Conservation (phyloP, 106 monocot species). For the Agapanthus africanus region DNA sequence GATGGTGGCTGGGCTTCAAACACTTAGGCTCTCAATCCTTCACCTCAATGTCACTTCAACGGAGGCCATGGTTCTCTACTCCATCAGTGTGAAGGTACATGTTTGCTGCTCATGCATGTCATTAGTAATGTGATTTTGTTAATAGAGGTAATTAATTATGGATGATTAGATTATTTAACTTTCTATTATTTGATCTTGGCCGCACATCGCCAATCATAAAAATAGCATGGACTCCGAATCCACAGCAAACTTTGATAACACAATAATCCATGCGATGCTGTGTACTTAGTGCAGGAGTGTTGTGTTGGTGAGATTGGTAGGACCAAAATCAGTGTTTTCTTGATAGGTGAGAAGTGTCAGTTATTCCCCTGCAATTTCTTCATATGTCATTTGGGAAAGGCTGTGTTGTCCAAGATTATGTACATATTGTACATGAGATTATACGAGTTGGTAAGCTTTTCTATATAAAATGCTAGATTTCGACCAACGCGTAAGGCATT, state of each 20-base stretch:
- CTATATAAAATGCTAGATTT: no score
- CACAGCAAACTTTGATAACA: no score
- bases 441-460: no score
- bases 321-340: slow-evolving; percentile 23
- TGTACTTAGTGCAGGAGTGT: not conserved
- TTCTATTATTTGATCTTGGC: no score
- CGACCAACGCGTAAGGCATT: no score
- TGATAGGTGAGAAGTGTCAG: slow-evolving; percentile 19
- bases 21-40: slow-evolving; percentile 53
- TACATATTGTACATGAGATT: no score
- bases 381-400: slow-evolving; percentile 7
- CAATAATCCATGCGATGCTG: not conserved
- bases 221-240: no score
- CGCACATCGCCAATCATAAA: no score
- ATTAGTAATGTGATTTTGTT: not conserved
- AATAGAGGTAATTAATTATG: no score
- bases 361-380: slow-evolving; percentile 12
- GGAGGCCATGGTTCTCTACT: slow-evolving; percentile 82
- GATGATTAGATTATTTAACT: no score
- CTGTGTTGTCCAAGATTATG: not conserved
- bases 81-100: slow-evolving; percentile 82
- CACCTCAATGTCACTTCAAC: slow-evolving; percentile 81
- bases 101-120: slow-evolving; percentile 9
- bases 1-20: slow-evolving; percentile 68
- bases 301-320: slow-evolving; percentile 9